Conservation (phyloP, 2,329 filamentous ascomycete species). For the Botrytis medusae region DNA sequence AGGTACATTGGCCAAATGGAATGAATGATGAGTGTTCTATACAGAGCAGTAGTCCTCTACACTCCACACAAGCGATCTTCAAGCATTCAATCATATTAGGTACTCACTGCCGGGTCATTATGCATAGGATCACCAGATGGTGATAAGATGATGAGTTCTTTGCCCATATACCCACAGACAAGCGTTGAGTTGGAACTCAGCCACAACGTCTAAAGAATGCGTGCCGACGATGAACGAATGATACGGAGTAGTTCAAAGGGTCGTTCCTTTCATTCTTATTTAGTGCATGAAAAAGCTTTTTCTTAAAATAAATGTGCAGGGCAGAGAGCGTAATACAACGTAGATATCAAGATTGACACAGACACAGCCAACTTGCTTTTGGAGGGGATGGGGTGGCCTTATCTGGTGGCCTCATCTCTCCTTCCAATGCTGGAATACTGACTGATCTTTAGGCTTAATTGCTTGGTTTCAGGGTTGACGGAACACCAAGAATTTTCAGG, state of each 20-base stretch:
- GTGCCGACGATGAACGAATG: not conserved
- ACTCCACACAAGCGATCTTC: not conserved
- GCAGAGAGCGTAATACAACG: not conserved
- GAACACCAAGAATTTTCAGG: not conserved
- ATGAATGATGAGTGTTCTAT: not conserved
- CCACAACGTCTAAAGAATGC: not conserved
- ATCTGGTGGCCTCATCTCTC: not conserved
- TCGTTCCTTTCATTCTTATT: not conserved
- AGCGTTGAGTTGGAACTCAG: not conserved
- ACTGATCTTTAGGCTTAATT: not conserved
- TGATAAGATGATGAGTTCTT: not conserved
- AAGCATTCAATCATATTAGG: not conserved
- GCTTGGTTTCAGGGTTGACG: not conserved
- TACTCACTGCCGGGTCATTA: not conserved
- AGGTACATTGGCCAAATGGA: too few relatives aligned
- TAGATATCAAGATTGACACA: not conserved
- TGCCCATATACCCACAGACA: conserved; percentile 4
- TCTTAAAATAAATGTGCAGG: not conserved
- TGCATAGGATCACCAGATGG: not conserved
- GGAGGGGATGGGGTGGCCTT: too few relatives aligned
- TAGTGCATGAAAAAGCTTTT: not conserved
- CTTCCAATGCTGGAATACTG: not conserved
- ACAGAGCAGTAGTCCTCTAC: not conserved
- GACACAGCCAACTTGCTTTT: not conserved
- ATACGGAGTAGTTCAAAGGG: not conserved